Evolutionary conservation across 306 rosid species (phyloP).

Genomic region (Inga oerstediana): DNA sequence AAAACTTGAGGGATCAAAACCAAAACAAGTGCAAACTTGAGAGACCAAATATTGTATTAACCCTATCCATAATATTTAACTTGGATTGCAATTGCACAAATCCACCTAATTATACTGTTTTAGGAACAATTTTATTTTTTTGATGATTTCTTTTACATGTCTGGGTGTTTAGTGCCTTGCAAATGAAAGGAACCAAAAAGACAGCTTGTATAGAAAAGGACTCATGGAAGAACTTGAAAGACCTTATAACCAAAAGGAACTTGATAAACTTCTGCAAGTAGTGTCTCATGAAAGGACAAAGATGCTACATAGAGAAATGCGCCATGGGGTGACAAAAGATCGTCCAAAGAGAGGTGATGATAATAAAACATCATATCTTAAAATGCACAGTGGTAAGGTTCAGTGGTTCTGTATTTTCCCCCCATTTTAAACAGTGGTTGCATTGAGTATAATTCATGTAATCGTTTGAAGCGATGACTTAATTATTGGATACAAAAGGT

Average conservation of each 20-base stretch:
- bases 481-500: neutral
- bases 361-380: slow-evolving; percentile 53
- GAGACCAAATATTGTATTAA: no score
- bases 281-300: slow-evolving; percentile 25
- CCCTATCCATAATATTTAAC: neutral
- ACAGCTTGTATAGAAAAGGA: slow-evolving; percentile 47
- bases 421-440: neutral
- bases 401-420: neutral
- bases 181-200: slow-evolving; percentile 37
- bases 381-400: slow-evolving; percentile 57
- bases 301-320: slow-evolving; percentile 38
- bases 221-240: slow-evolving; percentile 57
- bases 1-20: no score
- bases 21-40: no score
- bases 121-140: slow-evolving; percentile 8
- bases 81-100: neutral
- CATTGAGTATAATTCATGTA: slow-evolving; percentile 1
- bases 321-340: slow-evolving; percentile 35
- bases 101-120: slow-evolving; percentile 1
- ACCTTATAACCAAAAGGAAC: slow-evolving; percentile 59
- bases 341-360: slow-evolving; percentile 22
- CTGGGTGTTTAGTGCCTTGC: slow-evolving; percentile 35
- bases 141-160: neutral
- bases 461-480: slow-evolving; percentile 7
- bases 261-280: slow-evolving; percentile 1